These are phyloP conservation scores for Chalciporus sp. DNA, from an alignment of 1,284 basidiomycete genomes.

Conservation along the genomic window DNA sequence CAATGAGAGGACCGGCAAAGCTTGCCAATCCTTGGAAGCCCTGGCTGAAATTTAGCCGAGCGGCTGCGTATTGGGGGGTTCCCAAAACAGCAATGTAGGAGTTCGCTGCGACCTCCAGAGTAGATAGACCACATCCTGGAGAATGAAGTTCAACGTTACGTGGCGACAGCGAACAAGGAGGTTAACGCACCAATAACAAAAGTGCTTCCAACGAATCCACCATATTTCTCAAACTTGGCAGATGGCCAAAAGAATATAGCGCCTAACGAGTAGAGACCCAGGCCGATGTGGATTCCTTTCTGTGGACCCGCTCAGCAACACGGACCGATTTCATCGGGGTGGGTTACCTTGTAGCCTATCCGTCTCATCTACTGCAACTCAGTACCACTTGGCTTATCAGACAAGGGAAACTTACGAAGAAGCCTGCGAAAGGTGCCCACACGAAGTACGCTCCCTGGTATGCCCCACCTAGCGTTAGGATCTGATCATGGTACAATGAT, in stretches of 20 bases:
- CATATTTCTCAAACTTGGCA: constrained; percentile 66
- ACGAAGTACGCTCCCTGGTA: constrained; percentile 67
- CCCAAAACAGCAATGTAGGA: constrained; percentile 78
- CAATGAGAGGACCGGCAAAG: constrained; percentile 81
- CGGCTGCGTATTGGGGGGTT: constrained; percentile 69
- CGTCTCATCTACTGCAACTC: constrained; percentile 49
- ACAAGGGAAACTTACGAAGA: constrained; percentile 44
- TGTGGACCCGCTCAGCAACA: constrained; percentile 22
- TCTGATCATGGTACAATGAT: neutral
- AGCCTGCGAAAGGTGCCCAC: constrained; percentile 59
- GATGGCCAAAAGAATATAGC: constrained; percentile 85
- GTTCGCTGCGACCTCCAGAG: constrained; percentile 76
- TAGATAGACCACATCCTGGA: constrained; percentile 69
- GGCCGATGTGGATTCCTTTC: constrained; percentile 71
- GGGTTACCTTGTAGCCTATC: constrained; percentile 58
- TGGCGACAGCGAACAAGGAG: neutral
- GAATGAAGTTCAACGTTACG: neutral
- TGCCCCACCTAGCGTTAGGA: neutral
- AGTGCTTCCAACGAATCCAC: constrained; percentile 75
- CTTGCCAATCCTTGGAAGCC: constrained; percentile 82
- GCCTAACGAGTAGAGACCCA: constrained; percentile 70
- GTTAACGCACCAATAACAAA: constrained; percentile 57
- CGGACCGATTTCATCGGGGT: neutral
- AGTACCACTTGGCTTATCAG: constrained; percentile 7
- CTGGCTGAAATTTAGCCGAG: constrained; percentile 81